A percentile compares a stretch with the other conserved stretches of the same genome.
phyloP scores from a whole-genome alignment of 768 basidiomycete species.

The Leccinum obscurum region DNA sequence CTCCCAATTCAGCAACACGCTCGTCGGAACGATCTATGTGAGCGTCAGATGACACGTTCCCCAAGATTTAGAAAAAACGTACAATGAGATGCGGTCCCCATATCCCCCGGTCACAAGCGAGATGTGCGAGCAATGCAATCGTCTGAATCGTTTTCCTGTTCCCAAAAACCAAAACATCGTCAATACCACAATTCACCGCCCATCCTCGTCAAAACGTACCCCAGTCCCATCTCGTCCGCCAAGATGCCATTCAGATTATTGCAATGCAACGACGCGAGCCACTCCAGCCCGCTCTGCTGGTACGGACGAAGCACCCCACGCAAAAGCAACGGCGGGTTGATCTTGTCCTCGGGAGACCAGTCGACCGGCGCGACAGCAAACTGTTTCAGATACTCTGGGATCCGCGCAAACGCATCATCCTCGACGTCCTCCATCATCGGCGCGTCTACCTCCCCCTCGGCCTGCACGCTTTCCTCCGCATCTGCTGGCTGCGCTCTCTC shows the following conservation, averaged over 20 bases:
- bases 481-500: conserved; percentile 2
- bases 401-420: conserved; percentile 34
- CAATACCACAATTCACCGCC: not conserved
- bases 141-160: conserved; percentile 94
- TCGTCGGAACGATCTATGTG: conserved; percentile 79
- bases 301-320: conserved; percentile 91
- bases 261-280: conserved; percentile 85
- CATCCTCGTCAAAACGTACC: conserved; percentile 58
- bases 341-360: conserved; percentile 58
- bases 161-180: not conserved
- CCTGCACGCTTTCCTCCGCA: not conserved
- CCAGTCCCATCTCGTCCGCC: conserved; percentile 94
- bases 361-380: conserved; percentile 73
- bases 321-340: conserved; percentile 70
- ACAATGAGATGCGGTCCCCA: conserved; percentile 92
- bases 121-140: conserved; percentile 88
- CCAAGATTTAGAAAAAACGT: conserved; percentile 19
- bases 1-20: conserved; percentile 93
- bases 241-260: conserved; percentile 82
- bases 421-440: conserved; percentile 45
- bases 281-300: conserved; percentile 90
- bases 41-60: not conserved
- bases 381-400: conserved; percentile 57
- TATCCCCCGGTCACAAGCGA: conserved; percentile 87
- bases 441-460: conserved; percentile 5